Evolutionary conservation across 2,329 filamentous ascomycete species (phyloP).

Genomic region (Epichloe sp.): DNA sequence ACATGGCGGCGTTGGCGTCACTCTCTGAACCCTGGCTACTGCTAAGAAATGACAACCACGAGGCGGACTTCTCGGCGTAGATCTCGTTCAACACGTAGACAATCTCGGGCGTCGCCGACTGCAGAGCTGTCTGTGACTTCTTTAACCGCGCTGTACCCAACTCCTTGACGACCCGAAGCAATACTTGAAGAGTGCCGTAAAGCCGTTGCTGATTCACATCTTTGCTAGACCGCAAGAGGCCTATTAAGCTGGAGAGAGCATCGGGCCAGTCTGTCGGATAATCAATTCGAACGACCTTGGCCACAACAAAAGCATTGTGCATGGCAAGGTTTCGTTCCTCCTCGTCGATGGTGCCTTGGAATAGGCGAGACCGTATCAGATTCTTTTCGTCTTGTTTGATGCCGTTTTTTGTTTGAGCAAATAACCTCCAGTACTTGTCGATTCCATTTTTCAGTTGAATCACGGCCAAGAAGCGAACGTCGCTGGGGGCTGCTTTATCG

Average conservation of each 20-base stretch:
- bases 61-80: constrained; percentile 59
- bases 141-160: constrained; percentile 67
- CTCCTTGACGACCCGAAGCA: constrained; percentile 84
- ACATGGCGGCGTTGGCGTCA: constrained; percentile 49
- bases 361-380: constrained; percentile 58
- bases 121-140: constrained; percentile 61
- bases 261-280: constrained; percentile 77
- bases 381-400: constrained; percentile 64
- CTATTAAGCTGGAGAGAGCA: constrained; percentile 46
- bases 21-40: constrained; percentile 44
- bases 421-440: constrained; percentile 78
- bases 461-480: constrained; percentile 77
- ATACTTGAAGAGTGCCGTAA: constrained; percentile 57
- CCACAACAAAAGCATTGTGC: constrained; percentile 77
- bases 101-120: constrained; percentile 69
- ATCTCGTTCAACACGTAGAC: constrained; percentile 68
- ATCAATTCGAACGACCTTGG: constrained; percentile 81
- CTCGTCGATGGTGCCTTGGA: constrained; percentile 68
- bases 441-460: constrained; percentile 96
- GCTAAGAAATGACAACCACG: constrained; percentile 52
- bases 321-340: constrained; percentile 61
- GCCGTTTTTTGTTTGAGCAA: constrained; percentile 46
- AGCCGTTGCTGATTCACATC: constrained; percentile 52
- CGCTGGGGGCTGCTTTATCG: constrained; percentile 59
- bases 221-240: constrained; percentile 41